Evolutionary conservation across 2,329 filamentous ascomycete genomes (phyloP), one percentile per base, ranked within the genome.

Genomic region (Fusarium coicis): DNA sequence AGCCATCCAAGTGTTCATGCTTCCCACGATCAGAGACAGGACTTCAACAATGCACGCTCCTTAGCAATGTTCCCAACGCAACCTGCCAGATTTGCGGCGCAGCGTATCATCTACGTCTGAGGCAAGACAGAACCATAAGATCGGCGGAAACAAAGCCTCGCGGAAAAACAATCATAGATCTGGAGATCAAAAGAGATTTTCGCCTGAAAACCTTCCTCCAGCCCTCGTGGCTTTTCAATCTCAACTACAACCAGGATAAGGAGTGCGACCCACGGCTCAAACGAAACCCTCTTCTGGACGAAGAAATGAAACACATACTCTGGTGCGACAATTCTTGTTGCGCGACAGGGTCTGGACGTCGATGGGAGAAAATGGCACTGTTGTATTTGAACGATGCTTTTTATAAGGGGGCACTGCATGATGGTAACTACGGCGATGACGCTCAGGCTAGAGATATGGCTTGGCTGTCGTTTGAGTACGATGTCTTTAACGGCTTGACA

Each of bases 331-430:
- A 21, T 2, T 16, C 43, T 16, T 39, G 64, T 10, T 66, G 64
- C 23, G 52, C 34, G 14, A 64, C 60, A 0, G 52, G 52, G 2
- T 58, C 32, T 1, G 64, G 30, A 23, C 43, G 19, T 23, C 52
- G 50, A 19, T 66, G 59, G 64, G 26, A 46, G 59, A 66, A 9
- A 15, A 64, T 66, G 64, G 59, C 43, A 10, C 26, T 54, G n/a
- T n/a, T 32, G 23, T 60, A 60, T 54, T 5, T 60, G 18, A 36
- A 43, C 36, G n/a, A 53, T 12, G n/a, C 21, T 7, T 42, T 26
- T n/a, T 14, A 16, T 3, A 36, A 18, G 15, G 37, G 8, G 26
- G 36, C n/a, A 4, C 36, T 54, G 2, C 5, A n/a, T 4, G 52
- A 40, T 3, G 36, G 50, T 32, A 30, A 30, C 28, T 30, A 30